phyloP scores from a whole-genome alignment of 2,329 filamentous ascomycete species.

The Colletotrichum sublineola region DNA sequence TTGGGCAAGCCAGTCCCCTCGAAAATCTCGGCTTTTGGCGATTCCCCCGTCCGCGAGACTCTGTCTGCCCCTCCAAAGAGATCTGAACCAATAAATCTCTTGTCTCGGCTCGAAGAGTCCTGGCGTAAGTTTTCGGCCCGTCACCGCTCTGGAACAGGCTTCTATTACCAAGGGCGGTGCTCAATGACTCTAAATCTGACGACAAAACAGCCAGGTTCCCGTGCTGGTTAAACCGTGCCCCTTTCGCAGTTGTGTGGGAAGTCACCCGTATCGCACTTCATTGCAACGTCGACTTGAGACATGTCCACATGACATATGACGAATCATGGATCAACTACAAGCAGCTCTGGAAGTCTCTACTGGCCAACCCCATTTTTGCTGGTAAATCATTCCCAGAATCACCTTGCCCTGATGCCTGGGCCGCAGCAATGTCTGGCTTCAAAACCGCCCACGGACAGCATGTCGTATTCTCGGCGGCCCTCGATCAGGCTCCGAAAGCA shows the following conservation, averaged over 20 bases:
- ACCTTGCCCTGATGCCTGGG: constrained; percentile 61
- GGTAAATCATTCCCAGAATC: constrained; percentile 63
- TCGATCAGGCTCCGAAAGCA: constrained; percentile 33
- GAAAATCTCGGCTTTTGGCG: neutral
- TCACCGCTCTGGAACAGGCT: neutral
- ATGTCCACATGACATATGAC: constrained; percentile 54
- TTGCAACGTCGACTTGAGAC: constrained; percentile 57
- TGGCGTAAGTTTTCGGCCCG: constrained; percentile 6
- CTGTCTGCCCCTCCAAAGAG: neutral
- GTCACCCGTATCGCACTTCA: constrained; percentile 61
- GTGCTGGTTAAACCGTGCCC: constrained; percentile 55
- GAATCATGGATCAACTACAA: constrained; percentile 60
- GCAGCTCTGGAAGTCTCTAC: constrained; percentile 58
- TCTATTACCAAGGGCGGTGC: too few species aligned
- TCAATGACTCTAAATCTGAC: neutral
- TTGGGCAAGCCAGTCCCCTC: neutral
- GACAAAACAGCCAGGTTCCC: constrained; percentile 26
- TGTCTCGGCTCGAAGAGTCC: constrained; percentile 23
- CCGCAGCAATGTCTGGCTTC: constrained; percentile 56
- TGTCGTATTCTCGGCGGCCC: constrained; percentile 57
- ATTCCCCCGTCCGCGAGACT: neutral
- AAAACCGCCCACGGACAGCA: constrained; percentile 49
- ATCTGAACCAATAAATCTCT: constrained; percentile 23
- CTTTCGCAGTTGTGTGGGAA: constrained; percentile 67
- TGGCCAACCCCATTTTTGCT: constrained; percentile 54